Base-by-base conservation (phyloP, 768 basidiomycete genomes). In the Suillus luteus region DNA sequence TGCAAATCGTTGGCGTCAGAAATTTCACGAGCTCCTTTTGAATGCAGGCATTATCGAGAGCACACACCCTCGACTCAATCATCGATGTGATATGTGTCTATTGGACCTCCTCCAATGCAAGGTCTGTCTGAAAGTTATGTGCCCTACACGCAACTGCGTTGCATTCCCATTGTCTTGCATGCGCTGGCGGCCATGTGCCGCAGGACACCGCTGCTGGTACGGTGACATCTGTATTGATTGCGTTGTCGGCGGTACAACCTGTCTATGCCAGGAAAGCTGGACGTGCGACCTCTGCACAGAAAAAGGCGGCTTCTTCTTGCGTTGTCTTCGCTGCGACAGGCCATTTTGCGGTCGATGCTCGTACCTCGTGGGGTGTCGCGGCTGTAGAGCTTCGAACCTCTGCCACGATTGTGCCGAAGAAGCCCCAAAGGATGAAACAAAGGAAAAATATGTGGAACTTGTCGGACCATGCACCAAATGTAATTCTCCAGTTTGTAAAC, bases 211-310 rank as follows among this genome's bases (percentile, higher is more conserved):
- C 31, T 33, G 52, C 19, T 54, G 52, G 52, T 54, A 54, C 19
- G 12, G 15, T 6, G 33, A 35, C 19, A 54, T 54, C 19, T 54
- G 52, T n/a, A 35, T 54, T 19, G 31, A 54, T 19, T 54, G 52
- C 33, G 19, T n/a, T 10, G 19, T 19, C 10, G 31, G 31, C 52
- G 52, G 52, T 19, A 33, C 33, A 33, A 54, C 52, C 17, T 33
- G 52, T n/a, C 31, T 54, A 33, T 54, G 51, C 31, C 31, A 31
- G 5, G 51, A 33, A 31, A 15, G 17, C 27, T 52, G 51, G 51
- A 52, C 17, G 17, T 52, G 52, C 33, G 52, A 54, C 31, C 52
- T 54, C 52, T 54, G 52, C 52, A 54, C 52, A 6, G 19, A 54
- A 54, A 54, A 33, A 19, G 31, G 52, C 11, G 31, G 31, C 31